Evolutionary conservation across 177 flowering plant species (phyloP), one percentile per base, ranked within the genome.

Genomic region (Vitis hybrid): DNA sequence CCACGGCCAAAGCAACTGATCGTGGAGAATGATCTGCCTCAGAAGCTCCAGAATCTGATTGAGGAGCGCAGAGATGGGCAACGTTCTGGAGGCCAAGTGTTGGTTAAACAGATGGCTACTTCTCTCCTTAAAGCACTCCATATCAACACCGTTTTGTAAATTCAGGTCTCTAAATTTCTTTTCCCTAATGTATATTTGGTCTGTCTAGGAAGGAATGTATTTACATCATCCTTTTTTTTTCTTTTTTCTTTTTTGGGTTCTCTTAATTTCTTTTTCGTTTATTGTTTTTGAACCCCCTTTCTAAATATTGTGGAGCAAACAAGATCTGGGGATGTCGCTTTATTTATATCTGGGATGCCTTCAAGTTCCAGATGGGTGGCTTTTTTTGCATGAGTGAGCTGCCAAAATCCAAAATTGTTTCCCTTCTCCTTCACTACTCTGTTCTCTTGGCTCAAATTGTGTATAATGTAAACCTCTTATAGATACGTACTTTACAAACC

Each of bases 101-200:
- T 96, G 79, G 99, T 96, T 15, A 96, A 96, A 71, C 99, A 96
- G 78, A 93, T 96, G 99, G 99, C 98, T 11, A 96, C 98, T 39
- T 93, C 98, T 15, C 84, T 96, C 51, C 97, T 96, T 39, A 96
- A 96, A 85, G 99, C 99, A 1, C 94, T 96, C 45, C 96, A 96
- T 69, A 92, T 96, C 72, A 96, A 96, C 76, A 93, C 98, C 6
- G 97, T 96, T 68, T 70, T 96, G 86, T 96, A 84, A 86, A 80
- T 82, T 62, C 74, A 11, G 18, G 50, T 21, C 67, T 21, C n/a
- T 34, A 7, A 11, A 30, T 12, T 48, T 62, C 69, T 63, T 54
- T 57, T 18, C 57, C 30, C 50, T 26, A 19, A 17, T 65, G 64
- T 74, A 64, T 60, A 69, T 80, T 58, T 56, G 21, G 23, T 34